Percentiles rank a stretch among this genome's conserved stretches.
Evolutionary conservation across 2,329 filamentous ascomycete species (phyloP).

Genomic region (Coleophoma eucalyptorum): DNA sequence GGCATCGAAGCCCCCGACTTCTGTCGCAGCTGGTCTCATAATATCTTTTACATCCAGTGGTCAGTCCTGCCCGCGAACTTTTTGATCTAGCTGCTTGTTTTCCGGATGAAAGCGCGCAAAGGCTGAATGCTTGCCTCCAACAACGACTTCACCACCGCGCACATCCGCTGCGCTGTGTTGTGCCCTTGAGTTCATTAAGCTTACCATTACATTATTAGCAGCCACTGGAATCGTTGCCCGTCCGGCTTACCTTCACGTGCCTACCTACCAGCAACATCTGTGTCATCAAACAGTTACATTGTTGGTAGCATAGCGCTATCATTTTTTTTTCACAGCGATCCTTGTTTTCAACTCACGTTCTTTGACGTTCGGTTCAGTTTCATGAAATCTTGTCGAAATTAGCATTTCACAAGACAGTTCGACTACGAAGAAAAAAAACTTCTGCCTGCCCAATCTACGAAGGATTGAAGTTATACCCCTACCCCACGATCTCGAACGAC

Average conservation of each 20-base stretch:
- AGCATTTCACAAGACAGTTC: no score
- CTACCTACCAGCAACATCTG: slow-evolving; percentile 14
- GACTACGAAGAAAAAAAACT: no score
- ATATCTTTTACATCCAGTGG: not conserved
- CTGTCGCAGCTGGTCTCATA: not conserved
- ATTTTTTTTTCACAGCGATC: no score
- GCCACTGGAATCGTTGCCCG: slow-evolving; percentile 1
- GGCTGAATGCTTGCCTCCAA: slow-evolving; percentile 4
- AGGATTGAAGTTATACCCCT: no score
- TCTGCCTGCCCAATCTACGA: no score
- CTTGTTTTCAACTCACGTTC: no score
- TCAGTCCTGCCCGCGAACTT: not conserved
- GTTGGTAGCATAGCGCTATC: no score
- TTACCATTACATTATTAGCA: slow-evolving; percentile 13
- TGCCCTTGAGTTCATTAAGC: slow-evolving; percentile 8
- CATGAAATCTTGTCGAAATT: no score
- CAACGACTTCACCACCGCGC: not conserved
- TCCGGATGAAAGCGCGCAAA: slow-evolving; percentile 13
- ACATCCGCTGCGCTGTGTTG: slow-evolving; percentile 5
- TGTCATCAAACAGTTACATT: slow-evolving; percentile 20
- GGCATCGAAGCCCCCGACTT: not conserved
- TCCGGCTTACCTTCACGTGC: slow-evolving; percentile 11
- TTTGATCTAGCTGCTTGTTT: not conserved
- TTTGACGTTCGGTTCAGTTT: no score
- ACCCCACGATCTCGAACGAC: not conserved